Evolutionary conservation across 805 yeast genomes (phyloP), one percentile per base, ranked within the genome.

Genomic region (Candida xiaguanensis): DNA sequence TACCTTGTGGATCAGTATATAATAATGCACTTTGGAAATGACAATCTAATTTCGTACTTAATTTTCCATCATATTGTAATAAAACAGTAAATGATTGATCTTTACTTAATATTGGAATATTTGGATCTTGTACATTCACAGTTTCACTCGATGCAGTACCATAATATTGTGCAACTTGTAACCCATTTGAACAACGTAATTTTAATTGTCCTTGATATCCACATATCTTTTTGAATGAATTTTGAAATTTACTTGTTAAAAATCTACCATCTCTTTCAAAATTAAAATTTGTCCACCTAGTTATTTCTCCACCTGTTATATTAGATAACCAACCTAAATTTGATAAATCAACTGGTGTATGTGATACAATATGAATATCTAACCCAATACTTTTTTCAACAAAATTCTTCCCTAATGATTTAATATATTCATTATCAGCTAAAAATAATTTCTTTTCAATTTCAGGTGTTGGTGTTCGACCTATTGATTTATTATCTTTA

Each of bases 1-100:
- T 62, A 16, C 99, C 99, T 34, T 72, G 71, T 2, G 71, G 54
- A 34, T 88, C 85, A 0, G 97, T 90, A 57, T 89, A 91, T 40
- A 93, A 65, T 19, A 93, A 49, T 0, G 98, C 97, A 1, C 86
- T 84, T 62, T 93, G 99, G 67, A 91, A 87, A 58, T 88, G 93
- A 16, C 87, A 85, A 58, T 89, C 96, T 27, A 74, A 70, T 44
- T 78, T 78, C 2, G 84, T 69, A 42, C 80, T 77, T 24, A 88
- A 66, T 44, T 78, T 78, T 3, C 88, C 88, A 53, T 89, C 96
- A 53, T 86, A 84, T 34, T 72, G 73, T 51, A 91, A 78, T 38
- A 87, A 71, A 2, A 86, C 82, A 8, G 86, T 82, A 34, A 87
- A 58, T 4, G 82, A 72, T 32, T 84, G 82, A 47, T 85, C 80